phyloP scores from a whole-genome alignment of 2,329 filamentous ascomycete species.

The Xylariales sp. region DNA sequence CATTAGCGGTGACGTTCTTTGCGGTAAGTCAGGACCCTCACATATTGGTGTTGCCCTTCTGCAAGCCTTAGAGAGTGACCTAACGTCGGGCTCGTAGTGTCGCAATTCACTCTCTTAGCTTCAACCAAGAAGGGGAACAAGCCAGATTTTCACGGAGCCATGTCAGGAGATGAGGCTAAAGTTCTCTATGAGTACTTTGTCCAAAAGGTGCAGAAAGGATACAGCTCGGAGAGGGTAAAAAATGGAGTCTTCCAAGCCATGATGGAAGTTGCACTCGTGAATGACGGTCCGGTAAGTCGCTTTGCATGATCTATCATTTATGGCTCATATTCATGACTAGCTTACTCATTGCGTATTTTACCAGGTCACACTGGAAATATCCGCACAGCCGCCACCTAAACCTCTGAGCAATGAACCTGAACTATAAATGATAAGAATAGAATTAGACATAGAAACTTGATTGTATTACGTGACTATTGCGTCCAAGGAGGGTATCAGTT shows the following conservation, averaged over 20 bases:
- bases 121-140: constrained; percentile 95
- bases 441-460: no score
- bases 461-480: no score
- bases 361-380: constrained; percentile 35
- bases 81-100: constrained; percentile 56
- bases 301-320: not conserved
- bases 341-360: not conserved
- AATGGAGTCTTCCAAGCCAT: constrained; percentile 97
- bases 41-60: no score
- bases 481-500: no score
- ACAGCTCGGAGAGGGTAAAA: constrained; percentile 72
- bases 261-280: constrained; percentile 95
- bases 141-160: constrained; percentile 89
- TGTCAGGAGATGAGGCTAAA: constrained; percentile 72
- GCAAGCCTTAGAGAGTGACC: not conserved
- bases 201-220: constrained; percentile 66
- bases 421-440: constrained; percentile 3
- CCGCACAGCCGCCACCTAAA: constrained; percentile 15
- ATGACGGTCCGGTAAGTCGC: constrained; percentile 62
- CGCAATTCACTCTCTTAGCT: constrained; percentile 91
- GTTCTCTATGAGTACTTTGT: constrained; percentile 83
- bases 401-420: no score
- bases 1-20: constrained; percentile 88
- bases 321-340: not conserved
- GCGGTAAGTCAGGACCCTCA: constrained; percentile 54